Base-by-base conservation (phyloP, 2,329 filamentous ascomycete species). In the Aspergillus sclerotialis region DNA sequence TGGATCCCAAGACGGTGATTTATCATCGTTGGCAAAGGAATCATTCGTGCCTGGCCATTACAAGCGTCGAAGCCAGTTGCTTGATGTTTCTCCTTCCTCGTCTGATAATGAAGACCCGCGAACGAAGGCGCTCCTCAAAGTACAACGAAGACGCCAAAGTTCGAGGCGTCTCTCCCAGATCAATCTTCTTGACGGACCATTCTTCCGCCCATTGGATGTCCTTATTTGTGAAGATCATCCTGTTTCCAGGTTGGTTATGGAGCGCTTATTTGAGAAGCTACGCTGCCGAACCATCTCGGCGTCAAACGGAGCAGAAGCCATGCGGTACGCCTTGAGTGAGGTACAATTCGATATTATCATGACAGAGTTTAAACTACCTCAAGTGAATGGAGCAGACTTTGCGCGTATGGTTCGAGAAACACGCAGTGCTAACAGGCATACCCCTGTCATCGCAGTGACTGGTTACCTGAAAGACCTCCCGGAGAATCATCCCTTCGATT, bases 331-430 rank as follows among this genome's bases (percentile, higher is more conserved):
- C 17, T 85, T 94, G 72, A 90, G 90, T 53, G 90, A 96, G 56
- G 90, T 98, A 56, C 94, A 96, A 55, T 98, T 96, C 55, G 92
- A 98, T 62, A 87, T 95, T 50, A 95, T 98, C 57, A 92, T 98
- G 70, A 90, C 94, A 61, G 92, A 98, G 63, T 95, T 88, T 67
- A 93, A 90, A 58, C 70, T 98, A 29, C 90, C 92, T 7, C 87
- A 94, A 54, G 88, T 96, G 53, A 96, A 88, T 50, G 92, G 92
- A 15, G 84, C 87, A 9, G 92, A 98, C 56, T 86, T 98, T 37
- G 90, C 92, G 32, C 83, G 92, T 21, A 98, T 98, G 92, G 88
- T 98, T 47, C 81, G 92, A 30, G 90, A 96, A 56, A 95, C 90
- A 1, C 92, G 90, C 66, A 95, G 95, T 58, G 79, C 86, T 38